Conservation (phyloP, 164 flowering plant species). For the Annona cherimola region DNA sequence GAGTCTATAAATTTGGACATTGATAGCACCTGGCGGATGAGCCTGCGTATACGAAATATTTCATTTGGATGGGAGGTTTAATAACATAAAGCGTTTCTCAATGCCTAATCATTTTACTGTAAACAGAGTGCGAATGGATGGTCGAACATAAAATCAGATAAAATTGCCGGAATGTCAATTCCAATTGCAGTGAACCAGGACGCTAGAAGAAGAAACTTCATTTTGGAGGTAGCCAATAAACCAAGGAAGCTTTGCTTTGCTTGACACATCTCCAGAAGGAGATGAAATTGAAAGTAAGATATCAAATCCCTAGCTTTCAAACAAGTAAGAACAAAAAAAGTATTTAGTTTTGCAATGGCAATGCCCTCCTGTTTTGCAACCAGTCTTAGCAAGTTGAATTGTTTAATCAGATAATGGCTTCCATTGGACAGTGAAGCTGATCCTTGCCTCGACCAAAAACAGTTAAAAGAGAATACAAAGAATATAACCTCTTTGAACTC, state of each 20-base stretch:
- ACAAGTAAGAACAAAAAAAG: background rate
- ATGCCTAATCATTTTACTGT: background rate
- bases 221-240: background rate
- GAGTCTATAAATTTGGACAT: slow-evolving; percentile 89
- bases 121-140: background rate
- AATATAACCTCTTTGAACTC: slow-evolving; percentile 72
- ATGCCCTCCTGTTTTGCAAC: background rate
- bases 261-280: background rate
- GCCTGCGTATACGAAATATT: slow-evolving; percentile 33
- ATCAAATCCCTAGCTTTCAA: background rate
- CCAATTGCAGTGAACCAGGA: background rate
- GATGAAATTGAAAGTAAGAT: no score
- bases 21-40: slow-evolving; percentile 85
- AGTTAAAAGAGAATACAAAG: background rate
- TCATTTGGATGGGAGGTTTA: background rate
- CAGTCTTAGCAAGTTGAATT: background rate
- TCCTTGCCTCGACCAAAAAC: background rate
- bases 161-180: background rate
- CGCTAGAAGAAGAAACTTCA: background rate
- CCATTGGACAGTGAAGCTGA: background rate
- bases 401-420: background rate
- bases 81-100: background rate
- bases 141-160: background rate
- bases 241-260: background rate
- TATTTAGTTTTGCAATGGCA: background rate